A percentile compares a stretch with the other conserved stretches of the same genome.
Evolutionary conservation across 2,329 filamentous ascomycete genomes (phyloP).

Genomic region (Phaeomoniella chlamydospora): DNA sequence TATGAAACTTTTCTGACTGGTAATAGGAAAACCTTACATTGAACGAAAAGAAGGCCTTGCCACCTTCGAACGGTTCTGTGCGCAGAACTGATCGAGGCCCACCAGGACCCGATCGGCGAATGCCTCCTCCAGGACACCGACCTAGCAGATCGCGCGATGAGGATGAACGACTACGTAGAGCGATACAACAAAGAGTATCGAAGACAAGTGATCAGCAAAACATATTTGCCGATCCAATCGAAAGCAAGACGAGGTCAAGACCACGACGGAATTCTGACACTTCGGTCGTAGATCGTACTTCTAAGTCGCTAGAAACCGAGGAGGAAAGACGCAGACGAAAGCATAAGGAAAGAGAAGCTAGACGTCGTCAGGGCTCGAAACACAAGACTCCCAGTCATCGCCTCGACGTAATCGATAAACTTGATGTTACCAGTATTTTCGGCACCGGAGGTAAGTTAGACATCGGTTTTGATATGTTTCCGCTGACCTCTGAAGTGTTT

Average conservation of each 20-base stretch:
- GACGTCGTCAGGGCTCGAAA: constrained; percentile 22
- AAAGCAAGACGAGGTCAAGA: constrained; percentile 19
- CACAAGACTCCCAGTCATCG: constrained; percentile 23
- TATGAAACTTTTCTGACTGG: constrained; percentile 11
- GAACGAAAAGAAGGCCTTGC: constrained; percentile 15
- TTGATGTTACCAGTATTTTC: constrained; percentile 93
- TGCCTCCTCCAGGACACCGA: constrained; percentile 13
- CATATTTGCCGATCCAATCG: constrained; percentile 32
- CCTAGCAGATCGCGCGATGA: constrained; percentile 16
- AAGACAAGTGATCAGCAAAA: constrained; percentile 22
- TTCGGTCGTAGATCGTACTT: constrained; percentile 39
- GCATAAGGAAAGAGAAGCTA: constrained; percentile 29
- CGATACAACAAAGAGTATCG: constrained; percentile 18
- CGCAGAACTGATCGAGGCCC: constrained; percentile 18
- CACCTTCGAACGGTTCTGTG: constrained; percentile 7
- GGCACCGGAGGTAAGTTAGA: constrained; percentile 65
- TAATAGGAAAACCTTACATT: constrained; percentile 23
- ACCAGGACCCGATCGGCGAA: constrained; percentile 9
- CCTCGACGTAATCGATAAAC: constrained; percentile 86
- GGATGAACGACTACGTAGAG: constrained; percentile 11
- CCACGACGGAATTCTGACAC: constrained; percentile 50
- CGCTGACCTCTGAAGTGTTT: constrained; percentile 48
- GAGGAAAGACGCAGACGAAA: constrained; percentile 35
- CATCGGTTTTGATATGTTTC: constrained; percentile 3
- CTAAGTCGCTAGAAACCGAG: constrained; percentile 31